These are phyloP conservation scores for Ogataea zsoltii DNA, from an alignment of 805 yeast species.

Conservation along the genomic window DNA sequence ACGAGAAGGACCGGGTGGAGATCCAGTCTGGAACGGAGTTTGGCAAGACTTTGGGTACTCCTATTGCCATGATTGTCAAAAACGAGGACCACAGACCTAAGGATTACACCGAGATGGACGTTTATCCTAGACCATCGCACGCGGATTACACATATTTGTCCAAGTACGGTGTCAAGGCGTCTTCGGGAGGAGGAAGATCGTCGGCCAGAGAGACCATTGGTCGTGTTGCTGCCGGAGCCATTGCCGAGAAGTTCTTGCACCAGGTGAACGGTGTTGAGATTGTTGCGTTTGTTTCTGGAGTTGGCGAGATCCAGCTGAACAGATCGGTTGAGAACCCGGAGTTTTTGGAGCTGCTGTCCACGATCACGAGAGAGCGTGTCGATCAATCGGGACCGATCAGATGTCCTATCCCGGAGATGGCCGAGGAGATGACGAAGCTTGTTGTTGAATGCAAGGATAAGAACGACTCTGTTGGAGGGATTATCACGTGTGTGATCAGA, in stretches of 20 bases:
- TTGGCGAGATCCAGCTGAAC: constrained; percentile 77
- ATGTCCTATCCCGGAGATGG: constrained; percentile 78
- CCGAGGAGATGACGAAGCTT: constrained; percentile 78
- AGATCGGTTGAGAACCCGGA: constrained; percentile 65
- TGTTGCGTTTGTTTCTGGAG: constrained; percentile 94
- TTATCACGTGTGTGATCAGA: constrained; percentile 95
- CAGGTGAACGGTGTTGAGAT: constrained; percentile 84
- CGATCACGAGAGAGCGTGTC: constrained; percentile 84
- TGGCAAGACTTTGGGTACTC: constrained; percentile 91
- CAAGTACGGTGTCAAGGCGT: constrained; percentile 90
- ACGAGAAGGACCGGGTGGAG: constrained; percentile 89
- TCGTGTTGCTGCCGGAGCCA: constrained; percentile 97
- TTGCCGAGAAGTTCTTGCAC: constrained; percentile 87
- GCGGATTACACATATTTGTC: constrained; percentile 92
- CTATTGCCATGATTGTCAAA: constrained; percentile 88
- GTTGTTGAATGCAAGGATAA: constrained; percentile 85
- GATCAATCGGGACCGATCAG: constrained; percentile 89
- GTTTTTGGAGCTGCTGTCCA: constrained; percentile 67
- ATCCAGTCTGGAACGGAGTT: constrained; percentile 94
- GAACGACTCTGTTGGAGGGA: constrained; percentile 95
- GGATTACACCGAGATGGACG: constrained; percentile 93
- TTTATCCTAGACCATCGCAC: constrained; percentile 96
- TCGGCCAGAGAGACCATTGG: constrained; percentile 98
- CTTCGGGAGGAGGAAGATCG: constrained; percentile 97
- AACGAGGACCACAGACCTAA: constrained; percentile 97